A percentile compares a stretch with the other conserved stretches of the same genome.
These are phyloP conservation scores for Plantago ovata DNA, from an alignment of 257 asterid species.

Conservation along the genomic window DNA sequence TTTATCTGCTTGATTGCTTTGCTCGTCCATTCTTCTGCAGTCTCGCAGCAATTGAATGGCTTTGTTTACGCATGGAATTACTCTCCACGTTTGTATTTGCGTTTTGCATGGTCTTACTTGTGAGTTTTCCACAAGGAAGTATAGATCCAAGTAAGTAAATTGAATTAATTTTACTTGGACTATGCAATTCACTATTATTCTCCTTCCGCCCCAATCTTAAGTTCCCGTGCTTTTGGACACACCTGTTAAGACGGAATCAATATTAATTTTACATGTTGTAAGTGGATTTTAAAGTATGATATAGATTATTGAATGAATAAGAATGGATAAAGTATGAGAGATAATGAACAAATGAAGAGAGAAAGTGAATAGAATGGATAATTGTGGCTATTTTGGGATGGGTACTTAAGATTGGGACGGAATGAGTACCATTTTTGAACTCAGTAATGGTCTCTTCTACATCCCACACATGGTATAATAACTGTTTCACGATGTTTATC, in stretches of 20 bases:
- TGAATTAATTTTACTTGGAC: not conserved
- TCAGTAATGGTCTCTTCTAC: not conserved
- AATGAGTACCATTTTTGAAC: not conserved
- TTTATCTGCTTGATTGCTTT: conserved; percentile 95
- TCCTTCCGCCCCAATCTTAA: no score
- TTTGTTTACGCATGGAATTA: conserved; percentile 95
- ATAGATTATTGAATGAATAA: no score
- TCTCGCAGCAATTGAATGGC: conserved; percentile 99
- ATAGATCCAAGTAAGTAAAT: conserved; percentile 87
- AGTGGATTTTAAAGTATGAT: no score
- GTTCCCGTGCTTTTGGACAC: no score
- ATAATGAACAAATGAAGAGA: no score
- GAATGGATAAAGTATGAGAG: no score
- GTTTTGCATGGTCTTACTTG: conserved; percentile 92
- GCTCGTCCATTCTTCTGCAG: conserved; percentile 98
- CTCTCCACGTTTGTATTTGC: conserved; percentile 96
- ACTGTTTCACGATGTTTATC: not conserved
- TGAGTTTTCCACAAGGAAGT: conserved; percentile 90
- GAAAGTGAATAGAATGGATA: no score
- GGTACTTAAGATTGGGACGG: no score
- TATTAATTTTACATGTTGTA: no score
- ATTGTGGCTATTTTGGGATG: no score
- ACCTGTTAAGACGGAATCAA: no score
- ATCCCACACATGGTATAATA: not conserved
- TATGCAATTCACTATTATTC: conserved; percentile 1